A percentile compares a stretch with the other conserved stretches of the same genome.
Conservation (phyloP, 768 basidiomycete genomes). For the Trametes sanguinea region DNA sequence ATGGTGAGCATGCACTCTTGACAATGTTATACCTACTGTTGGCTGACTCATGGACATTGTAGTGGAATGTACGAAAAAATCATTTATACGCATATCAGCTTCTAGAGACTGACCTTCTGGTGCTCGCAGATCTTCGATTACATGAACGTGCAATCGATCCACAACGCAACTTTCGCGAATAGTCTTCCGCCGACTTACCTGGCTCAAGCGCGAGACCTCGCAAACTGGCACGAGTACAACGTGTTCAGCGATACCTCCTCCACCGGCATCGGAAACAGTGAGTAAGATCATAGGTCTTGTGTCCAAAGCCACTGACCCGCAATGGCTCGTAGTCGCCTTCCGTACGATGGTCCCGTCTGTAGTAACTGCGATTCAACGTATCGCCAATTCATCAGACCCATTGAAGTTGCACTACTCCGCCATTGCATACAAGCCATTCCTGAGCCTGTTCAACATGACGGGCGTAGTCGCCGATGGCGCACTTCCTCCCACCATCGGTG, state of each 20-base stretch:
- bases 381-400: conserved; percentile 52
- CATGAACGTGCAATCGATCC: conserved; percentile 71
- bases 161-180: conserved; percentile 56
- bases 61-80: conserved; percentile 48
- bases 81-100: not conserved
- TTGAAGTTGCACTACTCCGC: conserved; percentile 60
- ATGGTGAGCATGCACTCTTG: conserved; percentile 46
- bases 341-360: conserved; percentile 65
- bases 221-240: conserved; percentile 73
- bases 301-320: too few species aligned
- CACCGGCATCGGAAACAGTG: conserved; percentile 51
- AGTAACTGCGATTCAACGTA: conserved; percentile 50
- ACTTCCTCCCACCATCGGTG: conserved; percentile 61
- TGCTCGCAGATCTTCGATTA: conserved; percentile 61
- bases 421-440: conserved; percentile 76
- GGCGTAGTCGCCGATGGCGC: conserved; percentile 51
- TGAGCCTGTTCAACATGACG: conserved; percentile 80
- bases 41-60: conserved; percentile 15
- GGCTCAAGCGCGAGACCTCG: conserved; percentile 58
- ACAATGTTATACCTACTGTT: not conserved
- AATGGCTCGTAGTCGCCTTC: conserved; percentile 56
- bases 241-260: conserved; percentile 58
- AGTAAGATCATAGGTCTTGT: not conserved
- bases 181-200: conserved; percentile 51
- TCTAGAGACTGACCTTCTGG: not conserved